Evolutionary conservation across 768 basidiomycete genomes (phyloP).

Genomic region (Podaxis sp.): DNA sequence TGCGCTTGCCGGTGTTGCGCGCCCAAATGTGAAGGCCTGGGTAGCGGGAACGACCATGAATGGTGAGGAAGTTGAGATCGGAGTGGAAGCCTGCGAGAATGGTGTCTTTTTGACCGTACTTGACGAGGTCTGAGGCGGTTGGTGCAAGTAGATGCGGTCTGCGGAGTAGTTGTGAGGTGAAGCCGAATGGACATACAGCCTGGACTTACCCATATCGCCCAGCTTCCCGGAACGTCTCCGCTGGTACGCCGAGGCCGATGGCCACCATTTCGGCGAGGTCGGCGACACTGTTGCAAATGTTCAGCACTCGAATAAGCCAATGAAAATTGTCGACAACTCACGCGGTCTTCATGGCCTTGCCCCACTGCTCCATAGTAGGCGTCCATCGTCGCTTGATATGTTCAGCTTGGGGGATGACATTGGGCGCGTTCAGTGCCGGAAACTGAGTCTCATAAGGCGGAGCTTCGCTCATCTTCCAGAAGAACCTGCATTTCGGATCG

Average conservation of each 20-base stretch:
- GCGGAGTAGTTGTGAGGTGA: slow-evolving; percentile 3
- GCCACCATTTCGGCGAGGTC: slow-evolving; percentile 88
- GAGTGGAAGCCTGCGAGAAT: slow-evolving; percentile 95
- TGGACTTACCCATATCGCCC: slow-evolving; percentile 73
- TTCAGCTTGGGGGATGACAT: slow-evolving; percentile 72
- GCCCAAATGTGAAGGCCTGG: slow-evolving; percentile 95
- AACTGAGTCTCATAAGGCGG: slow-evolving; percentile 81
- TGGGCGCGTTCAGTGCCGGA: slow-evolving; percentile 75
- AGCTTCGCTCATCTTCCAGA: slow-evolving; percentile 77
- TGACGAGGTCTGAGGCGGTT: slow-evolving; percentile 86
- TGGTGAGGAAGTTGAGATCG: slow-evolving; percentile 93
- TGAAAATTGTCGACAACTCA: slow-evolving; percentile 35
- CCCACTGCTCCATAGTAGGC: slow-evolving; percentile 82
- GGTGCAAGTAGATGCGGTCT: slow-evolving; percentile 90
- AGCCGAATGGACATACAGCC: neutral
- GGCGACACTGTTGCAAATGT: slow-evolving; percentile 58
- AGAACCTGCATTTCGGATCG: slow-evolving; percentile 95
- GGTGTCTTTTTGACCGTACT: slow-evolving; percentile 75
- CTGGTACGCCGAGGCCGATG: slow-evolving; percentile 74
- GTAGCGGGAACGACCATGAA: slow-evolving; percentile 83
- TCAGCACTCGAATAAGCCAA: neutral
- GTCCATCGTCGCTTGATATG: slow-evolving; percentile 65
- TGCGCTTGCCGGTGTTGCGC: slow-evolving; percentile 87
- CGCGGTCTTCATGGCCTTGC: slow-evolving; percentile 85
- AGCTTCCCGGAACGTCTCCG: slow-evolving; percentile 71